Evolutionary conservation across 352 stramenopile species (phyloP).

Genomic region (Globisporangium ultimum): DNA sequence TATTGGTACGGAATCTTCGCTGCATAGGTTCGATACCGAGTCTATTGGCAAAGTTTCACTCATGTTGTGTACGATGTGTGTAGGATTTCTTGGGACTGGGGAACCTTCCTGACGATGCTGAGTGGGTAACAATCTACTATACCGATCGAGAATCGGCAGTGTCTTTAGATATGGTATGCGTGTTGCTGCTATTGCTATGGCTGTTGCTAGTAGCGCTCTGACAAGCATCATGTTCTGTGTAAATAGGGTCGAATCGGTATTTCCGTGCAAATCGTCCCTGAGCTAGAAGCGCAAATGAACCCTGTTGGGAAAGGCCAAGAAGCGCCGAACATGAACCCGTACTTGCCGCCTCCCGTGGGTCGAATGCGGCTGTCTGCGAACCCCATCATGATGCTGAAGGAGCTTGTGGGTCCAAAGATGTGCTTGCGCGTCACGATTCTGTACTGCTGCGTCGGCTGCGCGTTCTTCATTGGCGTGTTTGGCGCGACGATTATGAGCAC

Average conservation of each 20-base stretch:
- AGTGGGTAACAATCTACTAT: conserved; percentile 78
- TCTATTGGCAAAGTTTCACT: background rate
- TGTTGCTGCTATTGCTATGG: background rate
- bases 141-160: conserved; percentile 61
- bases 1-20: conserved; percentile 28
- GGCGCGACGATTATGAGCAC: conserved; percentile 78
- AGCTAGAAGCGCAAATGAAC: conserved; percentile 71
- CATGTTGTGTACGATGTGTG: background rate
- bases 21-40: background rate
- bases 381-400: conserved; percentile 75
- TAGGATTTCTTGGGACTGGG: conserved; percentile 77
- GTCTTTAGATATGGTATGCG: conserved; percentile 58
- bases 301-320: conserved; percentile 77
- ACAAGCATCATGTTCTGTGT: too few species aligned
- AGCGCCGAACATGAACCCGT: conserved; percentile 89
- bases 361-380: conserved; percentile 82
- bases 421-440: conserved; percentile 45
- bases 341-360: conserved; percentile 84
- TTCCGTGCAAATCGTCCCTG: conserved; percentile 79
- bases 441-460: conserved; percentile 55
- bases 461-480: conserved; percentile 63
- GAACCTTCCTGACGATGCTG: conserved; percentile 63
- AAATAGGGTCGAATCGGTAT: conserved; percentile 50
- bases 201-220: background rate
- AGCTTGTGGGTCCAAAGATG: conserved; percentile 63